Conservation (phyloP, 1,284 basidiomycete genomes). For the Tilletia indica region DNA sequence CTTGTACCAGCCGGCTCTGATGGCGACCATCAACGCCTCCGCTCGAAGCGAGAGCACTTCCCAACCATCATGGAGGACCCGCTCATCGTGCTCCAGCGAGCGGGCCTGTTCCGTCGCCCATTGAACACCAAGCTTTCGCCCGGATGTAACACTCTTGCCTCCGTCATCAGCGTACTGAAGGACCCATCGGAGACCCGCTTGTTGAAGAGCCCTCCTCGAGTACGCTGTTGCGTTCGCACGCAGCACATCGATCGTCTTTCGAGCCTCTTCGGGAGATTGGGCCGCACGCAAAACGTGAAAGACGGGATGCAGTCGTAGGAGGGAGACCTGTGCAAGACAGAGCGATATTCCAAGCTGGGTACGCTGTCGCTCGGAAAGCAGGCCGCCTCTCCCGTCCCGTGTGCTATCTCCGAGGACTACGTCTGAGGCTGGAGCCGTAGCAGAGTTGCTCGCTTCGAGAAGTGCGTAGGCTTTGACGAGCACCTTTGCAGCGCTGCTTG, state of each 20-base stretch:
- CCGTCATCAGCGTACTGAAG: conserved; percentile 8
- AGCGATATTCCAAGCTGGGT: conserved; percentile 5
- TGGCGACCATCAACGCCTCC: neutral
- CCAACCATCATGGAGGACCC: conserved; percentile 8
- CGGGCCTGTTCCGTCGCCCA: neutral
- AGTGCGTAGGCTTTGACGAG: conserved; percentile 4
- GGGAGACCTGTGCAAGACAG: neutral
- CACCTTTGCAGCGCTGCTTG: neutral
- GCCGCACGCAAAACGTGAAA: neutral
- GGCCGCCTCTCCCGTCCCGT: conserved; percentile 1
- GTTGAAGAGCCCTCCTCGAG: neutral
- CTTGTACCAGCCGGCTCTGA: conserved; percentile 6
- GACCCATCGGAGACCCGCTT: neutral
- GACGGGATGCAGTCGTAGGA: neutral
- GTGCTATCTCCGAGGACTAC: neutral
- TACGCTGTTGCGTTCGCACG: neutral
- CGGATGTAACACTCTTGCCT: too few relatives aligned
- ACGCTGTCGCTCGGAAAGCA: conserved; percentile 2
- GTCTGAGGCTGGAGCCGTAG: neutral
- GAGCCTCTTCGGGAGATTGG: neutral
- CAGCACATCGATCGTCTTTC: neutral
- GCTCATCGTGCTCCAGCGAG: neutral
- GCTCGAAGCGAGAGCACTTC: conserved; percentile 4
- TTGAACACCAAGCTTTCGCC: neutral
- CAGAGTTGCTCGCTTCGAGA: neutral